Base-by-base conservation (phyloP, 495 filamentous ascomycete genomes). In the Podospora fimiseda region DNA sequence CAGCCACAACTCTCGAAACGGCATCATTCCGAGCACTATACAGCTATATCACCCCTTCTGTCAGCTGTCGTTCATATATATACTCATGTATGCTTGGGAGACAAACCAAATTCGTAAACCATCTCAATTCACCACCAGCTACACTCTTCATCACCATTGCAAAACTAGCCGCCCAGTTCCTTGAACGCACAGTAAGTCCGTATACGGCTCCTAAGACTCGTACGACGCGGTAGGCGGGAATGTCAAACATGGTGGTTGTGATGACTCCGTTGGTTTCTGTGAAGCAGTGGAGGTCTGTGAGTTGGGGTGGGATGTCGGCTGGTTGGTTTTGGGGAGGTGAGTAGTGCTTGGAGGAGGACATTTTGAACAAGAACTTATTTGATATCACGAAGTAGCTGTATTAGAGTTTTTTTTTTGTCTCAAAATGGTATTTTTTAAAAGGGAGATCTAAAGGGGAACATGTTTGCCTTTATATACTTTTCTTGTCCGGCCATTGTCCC, bases 211-310 rank as follows among this genome's bases (percentile, higher is more conserved):
- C 80, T 9, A 83, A 73, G n/a, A 79, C 70, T n/a, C 66, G 66
- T 19, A 73, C 71, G 22, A 82, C 69, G 48, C 77, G 79, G 67
- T 81, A 80, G 16, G 77, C 80, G 0, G 80, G 81, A 2, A 84
- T 56, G 55, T 83, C 72, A 58, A 67, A 60, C 67, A 69, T 72
- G 49, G 69, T 83, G 3, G 76, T 74, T 5, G 76, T 81, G 52
- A 82, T 74, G 38, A 82, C 70, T 39, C 80, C 79, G 42, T 80
- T 70, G 22, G 80, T 82, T 46, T 83, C 80, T 57, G 74, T 76
- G 74, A 80, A 84, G 69, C 78, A 81, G 64, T 73, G 70, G 2
- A 73, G 64, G 50, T 74, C 71, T 9, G 66, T 65, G 22, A 75
- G 43, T 20, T 61, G 50, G 2, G 63, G 59, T 0, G 69, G 67